Evolutionary conservation across 345 rosid genomes (phyloP), one percentile per base, ranked within the genome.

Genomic region (Kernera saxatilis): DNA sequence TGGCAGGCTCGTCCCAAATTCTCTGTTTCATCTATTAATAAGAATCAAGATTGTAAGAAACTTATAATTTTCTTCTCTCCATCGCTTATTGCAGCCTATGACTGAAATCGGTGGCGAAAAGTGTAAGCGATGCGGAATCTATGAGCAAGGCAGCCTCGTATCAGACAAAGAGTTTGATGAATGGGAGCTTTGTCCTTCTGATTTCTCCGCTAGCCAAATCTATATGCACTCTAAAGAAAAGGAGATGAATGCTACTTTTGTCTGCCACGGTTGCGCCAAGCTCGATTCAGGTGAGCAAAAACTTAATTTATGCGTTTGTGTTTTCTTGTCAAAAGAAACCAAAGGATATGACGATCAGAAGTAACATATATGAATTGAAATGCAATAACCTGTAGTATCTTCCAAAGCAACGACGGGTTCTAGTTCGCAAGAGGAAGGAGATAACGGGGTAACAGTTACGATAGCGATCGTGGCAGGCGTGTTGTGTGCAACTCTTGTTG

Each of bases 121-220:
- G 58, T 95, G 99, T 89, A 95, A 92, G 79, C 76, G 96, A 59
- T 95, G 98, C 69, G 97, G 98, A 40, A 75, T 95, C 65, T 95
- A 90, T 40, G 96, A 92, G 87, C 17, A 78, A 82, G 94, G 88
- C 68, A 75, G 30, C 5, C 22, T 87, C 5, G 71, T 80, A 27
- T 49, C 93, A 11, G 97, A 91, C 69, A 92, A 94, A 70, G 82
- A 78, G 23, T 90, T 69, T 73, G 91, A 84, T 40, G 98, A 83
- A 69, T 95, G 98, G 97, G 97, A 92, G 79, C 65, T 95, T 51
- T 95, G 99, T 76, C 84, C 93, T 45, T 83, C 92, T 3, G 96
- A 84, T 60, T 95, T 95, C 74, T 44, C 74, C 40, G 79, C 72
- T 65, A 83, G 80, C 58, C 92, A 92, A 52, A 83, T 78, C 74